Evolutionary conservation across 1,139 yeast species (phyloP), one percentile per base, ranked within the genome.

Genomic region (Geotrichum carabidarum): DNA sequence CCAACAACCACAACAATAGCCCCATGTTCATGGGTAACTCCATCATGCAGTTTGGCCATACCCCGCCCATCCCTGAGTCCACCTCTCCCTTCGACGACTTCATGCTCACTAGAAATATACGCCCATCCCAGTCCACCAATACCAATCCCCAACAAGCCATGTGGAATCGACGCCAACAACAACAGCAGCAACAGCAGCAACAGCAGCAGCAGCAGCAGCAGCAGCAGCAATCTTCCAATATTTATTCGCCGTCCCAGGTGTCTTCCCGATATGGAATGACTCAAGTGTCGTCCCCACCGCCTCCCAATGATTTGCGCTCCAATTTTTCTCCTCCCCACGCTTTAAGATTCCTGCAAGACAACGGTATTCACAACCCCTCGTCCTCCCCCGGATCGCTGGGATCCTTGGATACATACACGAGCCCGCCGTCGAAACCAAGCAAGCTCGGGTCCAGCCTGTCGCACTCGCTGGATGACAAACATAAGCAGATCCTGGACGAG

Each of bases 41-140:
- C 18, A 18, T 34, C 11, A 15, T 45, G 7, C 41, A 14, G 32
- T 50, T 38, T 18, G 66, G 67, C 4, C 53, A 62, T 27, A 64
- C 69, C 14, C 67, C 68, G 35, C 68, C 69, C 1, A 57, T 65
- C 8, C 66, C 65, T 17, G 65, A 58, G 45, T 63, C 68, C 8
- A 59, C 70, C 14, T 66, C 70, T 7, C 69, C 71, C 30, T 66
- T 66, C 55, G 67, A 67, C 55, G 67, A 64, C 46, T 65, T 63
- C 48, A 59, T 62, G 61, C 55, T 62, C 36, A 42, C 47, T 50
- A 30, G 32, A 27, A 51, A 51, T 45, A 32, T 45, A 8, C 22
- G 15, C 22, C 46, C 22, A 43, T n/a, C 46, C 36, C 46, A 43
- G 34, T 22, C 43, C 43, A 36, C 34, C 34, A 43, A 31, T 37